A percentile compares a stretch with the other conserved stretches of the same genome.
Evolutionary conservation across 768 basidiomycete species (phyloP).

Genomic region (Suillus subaureus): DNA sequence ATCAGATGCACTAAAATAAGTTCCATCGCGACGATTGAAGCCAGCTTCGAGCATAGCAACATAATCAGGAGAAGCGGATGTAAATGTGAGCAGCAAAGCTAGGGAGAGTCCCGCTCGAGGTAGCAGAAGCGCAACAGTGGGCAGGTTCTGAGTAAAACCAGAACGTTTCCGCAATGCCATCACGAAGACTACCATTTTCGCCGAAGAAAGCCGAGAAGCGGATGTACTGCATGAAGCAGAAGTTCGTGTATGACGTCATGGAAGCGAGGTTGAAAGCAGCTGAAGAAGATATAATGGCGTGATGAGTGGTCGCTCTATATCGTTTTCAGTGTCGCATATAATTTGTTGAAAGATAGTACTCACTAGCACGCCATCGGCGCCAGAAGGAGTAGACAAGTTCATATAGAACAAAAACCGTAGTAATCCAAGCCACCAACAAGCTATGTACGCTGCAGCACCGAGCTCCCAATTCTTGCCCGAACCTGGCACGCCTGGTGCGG

Average conservation of each 20-base stretch:
- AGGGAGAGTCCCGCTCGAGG: slow-evolving; percentile 80
- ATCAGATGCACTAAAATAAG: slow-evolving; percentile 67
- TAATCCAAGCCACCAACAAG: slow-evolving; percentile 79
- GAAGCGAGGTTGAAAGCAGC: slow-evolving; percentile 74
- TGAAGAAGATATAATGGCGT: slow-evolving; percentile 84
- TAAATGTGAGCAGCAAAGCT: slow-evolving; percentile 70
- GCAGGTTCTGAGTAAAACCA: slow-evolving; percentile 84
- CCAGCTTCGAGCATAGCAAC: slow-evolving; percentile 51
- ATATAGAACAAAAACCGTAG: slow-evolving; percentile 75
- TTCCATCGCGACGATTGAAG: slow-evolving; percentile 58
- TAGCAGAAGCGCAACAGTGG: slow-evolving; percentile 79
- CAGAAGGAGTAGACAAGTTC: slow-evolving; percentile 76
- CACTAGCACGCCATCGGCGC: slow-evolving; percentile 78
- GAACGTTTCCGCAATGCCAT: slow-evolving; percentile 80
- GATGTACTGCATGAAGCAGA: slow-evolving; percentile 82
- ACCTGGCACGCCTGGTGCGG: slow-evolving; percentile 66
- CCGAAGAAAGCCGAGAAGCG: slow-evolving; percentile 68
- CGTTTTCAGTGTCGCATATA: slow-evolving; percentile 15
- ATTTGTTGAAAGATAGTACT: slow-evolving; percentile 40
- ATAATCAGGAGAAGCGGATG: slow-evolving; percentile 48
- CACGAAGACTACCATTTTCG: slow-evolving; percentile 49
- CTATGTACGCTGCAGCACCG: slow-evolving; percentile 79
- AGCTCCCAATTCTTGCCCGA: slow-evolving; percentile 82
- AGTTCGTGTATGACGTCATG: slow-evolving; percentile 80
- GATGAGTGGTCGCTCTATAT: slow-evolving; percentile 77